These are phyloP conservation scores for Xylariaceae sp. DNA, from an alignment of 2,329 filamentous ascomycete genomes.

Conservation along the genomic window DNA sequence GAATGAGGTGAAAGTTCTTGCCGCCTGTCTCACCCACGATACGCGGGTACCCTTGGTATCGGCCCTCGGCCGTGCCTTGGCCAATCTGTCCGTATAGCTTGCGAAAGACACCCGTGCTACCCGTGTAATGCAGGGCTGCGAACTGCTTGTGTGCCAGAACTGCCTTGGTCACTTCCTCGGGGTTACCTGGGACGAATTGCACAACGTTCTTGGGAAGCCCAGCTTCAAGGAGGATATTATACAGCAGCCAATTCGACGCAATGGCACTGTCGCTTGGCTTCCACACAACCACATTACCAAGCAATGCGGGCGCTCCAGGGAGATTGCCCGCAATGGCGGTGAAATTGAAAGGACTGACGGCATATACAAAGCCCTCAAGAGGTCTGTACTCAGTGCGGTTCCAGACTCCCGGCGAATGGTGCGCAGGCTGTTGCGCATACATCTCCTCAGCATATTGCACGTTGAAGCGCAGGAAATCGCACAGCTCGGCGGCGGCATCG, in stretches of 20 bases:
- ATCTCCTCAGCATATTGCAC: constrained; percentile 91
- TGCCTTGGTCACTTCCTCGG: constrained; percentile 74
- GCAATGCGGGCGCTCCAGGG: constrained; percentile 73
- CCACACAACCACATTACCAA: constrained; percentile 95
- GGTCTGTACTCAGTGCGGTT: constrained; percentile 87
- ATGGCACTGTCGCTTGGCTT: constrained; percentile 91
- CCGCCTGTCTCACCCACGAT: constrained; percentile 89
- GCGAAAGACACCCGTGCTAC: constrained; percentile 87
- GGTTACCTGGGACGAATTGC: constrained; percentile 88
- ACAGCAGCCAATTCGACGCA: constrained; percentile 85
- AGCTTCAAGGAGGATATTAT: constrained; percentile 86
- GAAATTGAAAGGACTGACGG: constrained; percentile 94
- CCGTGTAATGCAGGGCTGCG: constrained; percentile 90
- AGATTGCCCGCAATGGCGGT: constrained; percentile 91
- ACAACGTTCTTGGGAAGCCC: constrained; percentile 86
- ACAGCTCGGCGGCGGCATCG: constrained; percentile 86
- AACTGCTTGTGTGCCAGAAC: constrained; percentile 77
- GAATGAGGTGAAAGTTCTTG: constrained; percentile 89
- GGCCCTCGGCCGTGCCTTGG: constrained; percentile 72
- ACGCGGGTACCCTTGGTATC: constrained; percentile 79
- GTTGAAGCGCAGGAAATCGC: constrained; percentile 91
- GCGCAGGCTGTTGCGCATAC: constrained; percentile 79
- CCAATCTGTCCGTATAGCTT: constrained; percentile 84
- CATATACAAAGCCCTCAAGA: constrained; percentile 93
- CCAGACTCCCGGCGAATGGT: constrained; percentile 82